Evolutionary conservation across 805 yeast genomes (phyloP).

Genomic region (Candida rishiriensis): DNA sequence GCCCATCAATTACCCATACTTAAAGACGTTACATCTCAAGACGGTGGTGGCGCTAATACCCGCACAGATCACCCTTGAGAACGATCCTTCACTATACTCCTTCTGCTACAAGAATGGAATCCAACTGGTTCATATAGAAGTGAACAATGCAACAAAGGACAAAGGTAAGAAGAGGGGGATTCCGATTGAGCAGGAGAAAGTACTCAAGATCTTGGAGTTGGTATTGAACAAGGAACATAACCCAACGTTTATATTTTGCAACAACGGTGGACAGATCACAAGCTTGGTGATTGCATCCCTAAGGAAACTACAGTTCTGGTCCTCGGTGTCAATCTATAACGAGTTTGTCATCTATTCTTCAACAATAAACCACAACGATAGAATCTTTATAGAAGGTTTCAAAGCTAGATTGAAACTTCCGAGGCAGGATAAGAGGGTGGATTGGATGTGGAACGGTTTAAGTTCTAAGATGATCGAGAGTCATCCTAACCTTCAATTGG

Average conservation of each 20-base stretch:
- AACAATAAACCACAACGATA: conserved; percentile 75
- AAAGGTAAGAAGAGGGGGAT: conserved; percentile 81
- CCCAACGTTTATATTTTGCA: conserved; percentile 82
- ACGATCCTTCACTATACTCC: conserved; percentile 45
- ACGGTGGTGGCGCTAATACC: conserved; percentile 81
- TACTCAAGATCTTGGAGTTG: conserved; percentile 54
- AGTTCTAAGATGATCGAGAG: conserved; percentile 51
- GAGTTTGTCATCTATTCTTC: conserved; percentile 79
- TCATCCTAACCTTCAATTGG: conserved; percentile 46
- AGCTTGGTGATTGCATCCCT: conserved; percentile 82
- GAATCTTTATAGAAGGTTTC: conserved; percentile 79
- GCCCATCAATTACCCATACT: conserved; percentile 62
- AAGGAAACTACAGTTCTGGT: conserved; percentile 82
- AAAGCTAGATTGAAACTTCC: conserved; percentile 59
- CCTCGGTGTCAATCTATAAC: conserved; percentile 77
- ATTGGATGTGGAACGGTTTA: conserved; percentile 66
- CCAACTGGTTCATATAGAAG: conserved; percentile 60
- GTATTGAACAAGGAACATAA: conserved; percentile 54
- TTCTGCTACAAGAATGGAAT: conserved; percentile 57
- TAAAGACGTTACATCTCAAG: conserved; percentile 58
- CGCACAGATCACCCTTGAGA: conserved; percentile 52
- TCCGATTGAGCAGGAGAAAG: conserved; percentile 66
- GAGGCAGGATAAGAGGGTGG: conserved; percentile 35
- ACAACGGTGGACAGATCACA: conserved; percentile 86
- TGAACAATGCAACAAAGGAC: conserved; percentile 54